These are phyloP conservation scores for Chloranthus sessilifolius DNA, from an alignment of 164 flowering plant genomes.

Conservation along the genomic window DNA sequence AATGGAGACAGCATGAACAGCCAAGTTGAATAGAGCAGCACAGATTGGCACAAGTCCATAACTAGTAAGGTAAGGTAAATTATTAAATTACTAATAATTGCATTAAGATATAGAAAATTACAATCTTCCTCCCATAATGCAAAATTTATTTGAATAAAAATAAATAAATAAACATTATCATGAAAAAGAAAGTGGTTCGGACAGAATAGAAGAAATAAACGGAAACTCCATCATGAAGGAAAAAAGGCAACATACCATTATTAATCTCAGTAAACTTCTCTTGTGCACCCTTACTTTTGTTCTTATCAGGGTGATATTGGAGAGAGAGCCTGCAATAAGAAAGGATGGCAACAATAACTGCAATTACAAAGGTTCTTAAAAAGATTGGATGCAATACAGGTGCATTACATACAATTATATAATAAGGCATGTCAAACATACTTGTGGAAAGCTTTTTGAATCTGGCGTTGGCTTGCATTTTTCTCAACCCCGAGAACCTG, in stretches of 20 bases:
- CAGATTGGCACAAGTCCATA: too few species aligned
- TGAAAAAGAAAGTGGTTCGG: neutral
- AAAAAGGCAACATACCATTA: conserved; percentile 43
- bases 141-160: too few species aligned
- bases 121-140: too few species aligned
- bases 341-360: too few species aligned
- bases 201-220: neutral
- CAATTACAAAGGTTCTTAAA: too few species aligned
- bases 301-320: conserved; percentile 94
- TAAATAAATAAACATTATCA: too few species aligned
- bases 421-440: conserved; percentile 40
- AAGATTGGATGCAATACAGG: too few species aligned
- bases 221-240: neutral
- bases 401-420: too few species aligned
- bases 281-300: conserved; percentile 86
- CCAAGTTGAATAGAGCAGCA: too few species aligned
- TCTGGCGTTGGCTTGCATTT: conserved; percentile 77
- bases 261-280: conserved; percentile 85
- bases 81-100: too few species aligned
- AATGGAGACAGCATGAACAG: too few species aligned
- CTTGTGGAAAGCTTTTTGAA: conserved; percentile 98
- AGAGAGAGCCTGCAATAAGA: conserved; percentile 76
- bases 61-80: too few species aligned
- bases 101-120: conserved; percentile 7
- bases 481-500: conserved; percentile 88